Evolutionary conservation across 179 eudicot species (phyloP).

Genomic region (Carnegiea gigantea): DNA sequence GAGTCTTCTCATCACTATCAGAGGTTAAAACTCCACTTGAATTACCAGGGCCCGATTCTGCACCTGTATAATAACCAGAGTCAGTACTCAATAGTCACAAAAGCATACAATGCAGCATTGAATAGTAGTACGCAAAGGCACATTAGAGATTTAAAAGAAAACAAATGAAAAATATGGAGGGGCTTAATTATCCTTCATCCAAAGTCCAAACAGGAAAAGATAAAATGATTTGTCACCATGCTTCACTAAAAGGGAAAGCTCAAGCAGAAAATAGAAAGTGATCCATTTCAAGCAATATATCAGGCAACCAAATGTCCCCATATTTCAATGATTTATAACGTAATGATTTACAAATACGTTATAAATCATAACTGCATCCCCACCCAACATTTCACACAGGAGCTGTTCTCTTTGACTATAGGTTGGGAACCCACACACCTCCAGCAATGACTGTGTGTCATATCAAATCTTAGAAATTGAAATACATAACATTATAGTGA

Average conservation of each 20-base stretch:
- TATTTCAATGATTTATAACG: not conserved
- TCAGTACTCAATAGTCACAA: not conserved
- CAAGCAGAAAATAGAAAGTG: not conserved
- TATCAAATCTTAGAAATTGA: not conserved
- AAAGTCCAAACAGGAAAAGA: not conserved
- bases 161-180: not conserved
- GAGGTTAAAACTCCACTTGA: slow-evolving; percentile 22
- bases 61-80: slow-evolving; percentile 24
- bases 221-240: not conserved
- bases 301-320: not conserved
- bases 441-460: not conserved
- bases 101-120: not conserved
- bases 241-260: not conserved
- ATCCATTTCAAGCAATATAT: not conserved
- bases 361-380: not conserved
- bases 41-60: slow-evolving; percentile 20
- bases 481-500: not conserved
- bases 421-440: not conserved
- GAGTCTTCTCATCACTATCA: slow-evolving; percentile 29
- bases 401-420: not conserved
- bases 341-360: not conserved
- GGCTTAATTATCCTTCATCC: not conserved
- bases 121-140: not conserved
- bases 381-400: too few relatives aligned
- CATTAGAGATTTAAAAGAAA: not conserved